Percentiles rank a stretch among this genome's conserved stretches.
phyloP scores from a whole-genome alignment of 768 basidiomycete species.

The Amyloporia xantha region DNA sequence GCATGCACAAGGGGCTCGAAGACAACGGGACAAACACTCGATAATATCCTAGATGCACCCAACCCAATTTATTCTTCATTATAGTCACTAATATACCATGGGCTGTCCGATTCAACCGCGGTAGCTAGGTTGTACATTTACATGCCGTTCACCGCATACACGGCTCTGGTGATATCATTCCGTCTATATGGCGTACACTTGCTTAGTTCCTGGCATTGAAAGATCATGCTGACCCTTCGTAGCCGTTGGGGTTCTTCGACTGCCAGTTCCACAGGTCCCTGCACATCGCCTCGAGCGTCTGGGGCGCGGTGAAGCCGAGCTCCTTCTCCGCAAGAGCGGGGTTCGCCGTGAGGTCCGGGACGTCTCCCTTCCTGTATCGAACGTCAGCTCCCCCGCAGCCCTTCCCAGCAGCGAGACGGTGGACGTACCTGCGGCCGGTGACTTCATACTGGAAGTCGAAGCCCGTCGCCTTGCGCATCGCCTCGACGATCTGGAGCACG shows the following conservation, averaged over 20 bases:
- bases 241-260: constrained; percentile 82
- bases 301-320: constrained; percentile 82
- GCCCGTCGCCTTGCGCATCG: constrained; percentile 88
- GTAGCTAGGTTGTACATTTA: too few relatives aligned
- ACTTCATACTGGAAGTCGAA: constrained; percentile 86
- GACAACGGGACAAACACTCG: too few relatives aligned
- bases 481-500: constrained; percentile 89
- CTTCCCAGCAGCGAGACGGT: background rate
- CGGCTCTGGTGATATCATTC: too few relatives aligned
- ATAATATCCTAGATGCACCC: too few relatives aligned
- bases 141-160: too few relatives aligned
- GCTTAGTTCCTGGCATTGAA: too few relatives aligned
- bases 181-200: too few relatives aligned
- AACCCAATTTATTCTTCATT: too few relatives aligned
- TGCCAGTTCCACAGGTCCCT: constrained; percentile 99
- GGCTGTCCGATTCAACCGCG: too few relatives aligned
- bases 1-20: too few relatives aligned
- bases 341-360: constrained; percentile 94
- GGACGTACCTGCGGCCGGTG: constrained; percentile 77
- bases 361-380: constrained; percentile 77
- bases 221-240: constrained; percentile 24
- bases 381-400: constrained; percentile 7
- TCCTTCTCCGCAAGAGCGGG: constrained; percentile 87
- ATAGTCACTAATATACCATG: too few relatives aligned
- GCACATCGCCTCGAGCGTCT: constrained; percentile 88